Conservation (phyloP, 306 rosid species). For the Ziziphus jujuba region DNA sequence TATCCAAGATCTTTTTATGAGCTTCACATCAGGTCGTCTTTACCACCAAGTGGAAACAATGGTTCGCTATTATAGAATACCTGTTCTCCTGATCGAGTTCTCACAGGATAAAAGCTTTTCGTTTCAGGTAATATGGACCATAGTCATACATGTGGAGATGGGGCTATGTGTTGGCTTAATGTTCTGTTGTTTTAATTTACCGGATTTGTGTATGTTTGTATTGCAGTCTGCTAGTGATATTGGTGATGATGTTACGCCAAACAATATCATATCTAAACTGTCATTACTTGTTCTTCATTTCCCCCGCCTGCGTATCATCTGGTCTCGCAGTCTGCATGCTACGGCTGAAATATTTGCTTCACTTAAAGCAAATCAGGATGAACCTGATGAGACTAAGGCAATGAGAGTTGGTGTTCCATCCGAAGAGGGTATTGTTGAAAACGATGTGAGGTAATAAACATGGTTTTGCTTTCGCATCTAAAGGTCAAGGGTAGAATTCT, state of each 20-base stretch:
- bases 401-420: constrained; percentile 95
- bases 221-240: constrained; percentile 92
- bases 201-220: constrained; percentile 21
- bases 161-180: constrained; percentile 11
- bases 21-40: constrained; percentile 97
- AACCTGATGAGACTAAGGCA: constrained; percentile 86
- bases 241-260: constrained; percentile 91
- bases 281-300: constrained; percentile 87
- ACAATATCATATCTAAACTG: constrained; percentile 84
- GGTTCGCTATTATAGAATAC: constrained; percentile 92
- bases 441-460: constrained; percentile 69
- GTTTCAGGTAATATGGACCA: constrained; percentile 77
- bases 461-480: neutral
- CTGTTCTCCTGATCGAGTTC: constrained; percentile 91
- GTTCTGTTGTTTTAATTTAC: constrained; percentile 4
- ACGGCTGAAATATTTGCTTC: constrained; percentile 89
- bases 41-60: constrained; percentile 94
- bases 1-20: constrained; percentile 94
- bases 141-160: neutral
- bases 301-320: constrained; percentile 86
- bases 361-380: constrained; percentile 90
- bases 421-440: constrained; percentile 87
- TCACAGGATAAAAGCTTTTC: constrained; percentile 97
- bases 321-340: constrained; percentile 95
- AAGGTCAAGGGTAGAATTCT: neutral